Conservation (phyloP, 495 filamentous ascomycete species). For the Pyrenopolyporus hunteri region DNA sequence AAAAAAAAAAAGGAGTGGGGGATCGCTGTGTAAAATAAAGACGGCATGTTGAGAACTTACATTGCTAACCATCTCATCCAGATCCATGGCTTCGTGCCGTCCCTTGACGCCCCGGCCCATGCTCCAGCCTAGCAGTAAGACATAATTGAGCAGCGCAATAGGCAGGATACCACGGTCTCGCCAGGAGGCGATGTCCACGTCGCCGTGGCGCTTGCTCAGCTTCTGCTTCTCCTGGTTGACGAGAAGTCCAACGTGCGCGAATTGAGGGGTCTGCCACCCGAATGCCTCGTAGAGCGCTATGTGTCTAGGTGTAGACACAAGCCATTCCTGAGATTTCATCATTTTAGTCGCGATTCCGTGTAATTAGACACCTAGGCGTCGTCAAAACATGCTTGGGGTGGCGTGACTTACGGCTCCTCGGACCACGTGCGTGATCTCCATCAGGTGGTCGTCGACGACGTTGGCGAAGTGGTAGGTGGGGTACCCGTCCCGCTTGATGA, state of each 20-base stretch:
- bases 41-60: slow-evolving; percentile 48
- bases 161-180: slow-evolving; percentile 73
- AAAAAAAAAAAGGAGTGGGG: background rate
- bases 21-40: too few species aligned
- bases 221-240: slow-evolving; percentile 78
- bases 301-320: slow-evolving; percentile 90
- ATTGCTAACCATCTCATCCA: slow-evolving; percentile 71
- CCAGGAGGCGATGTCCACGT: slow-evolving; percentile 73
- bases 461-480: slow-evolving; percentile 98
- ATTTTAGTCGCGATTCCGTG: background rate
- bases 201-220: slow-evolving; percentile 83
- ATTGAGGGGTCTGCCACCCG: slow-evolving; percentile 80
- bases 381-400: background rate
- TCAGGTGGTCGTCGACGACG: slow-evolving; percentile 92
- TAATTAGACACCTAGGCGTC: too few species aligned
- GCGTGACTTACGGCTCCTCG: slow-evolving; percentile 70
- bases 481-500: slow-evolving; percentile 87
- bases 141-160: slow-evolving; percentile 79
- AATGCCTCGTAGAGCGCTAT: slow-evolving; percentile 86
- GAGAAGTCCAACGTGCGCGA: slow-evolving; percentile 88
- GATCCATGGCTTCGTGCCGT: slow-evolving; percentile 66
- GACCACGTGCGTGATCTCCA: slow-evolving; percentile 95
- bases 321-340: slow-evolving; percentile 84
- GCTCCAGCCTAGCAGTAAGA: slow-evolving; percentile 85
- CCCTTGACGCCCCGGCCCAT: slow-evolving; percentile 58